Percentiles rank a stretch among this genome's conserved stretches.
Conservation (phyloP, 2,329 filamentous ascomycete genomes). For the Calonectria pseudoturangicola region DNA sequence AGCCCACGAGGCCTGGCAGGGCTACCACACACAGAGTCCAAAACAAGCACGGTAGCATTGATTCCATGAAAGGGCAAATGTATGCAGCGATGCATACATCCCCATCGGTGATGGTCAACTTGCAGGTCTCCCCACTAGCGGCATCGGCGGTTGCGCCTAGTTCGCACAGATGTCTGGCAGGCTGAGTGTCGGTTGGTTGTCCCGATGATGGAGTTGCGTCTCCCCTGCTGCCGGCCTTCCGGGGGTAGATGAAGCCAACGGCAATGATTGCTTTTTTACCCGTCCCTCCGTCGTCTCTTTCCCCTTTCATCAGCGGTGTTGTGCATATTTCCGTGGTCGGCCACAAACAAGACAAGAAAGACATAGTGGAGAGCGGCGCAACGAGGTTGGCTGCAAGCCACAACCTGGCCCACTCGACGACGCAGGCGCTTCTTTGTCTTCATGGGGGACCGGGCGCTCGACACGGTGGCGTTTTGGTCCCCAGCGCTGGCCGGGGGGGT, state of each 20-base stretch:
- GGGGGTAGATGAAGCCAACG: conserved; percentile 28
- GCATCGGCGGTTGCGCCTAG: conserved; percentile 37
- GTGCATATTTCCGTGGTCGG: conserved; percentile 17
- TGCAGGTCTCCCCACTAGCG: conserved; percentile 28
- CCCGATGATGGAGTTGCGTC: conserved; percentile 16
- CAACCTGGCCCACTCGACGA: conserved; percentile 32
- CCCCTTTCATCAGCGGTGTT: conserved; percentile 9
- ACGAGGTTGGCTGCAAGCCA: conserved; percentile 41
- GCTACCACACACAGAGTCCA: conserved; percentile 26
- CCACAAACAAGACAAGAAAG: conserved; percentile 7
- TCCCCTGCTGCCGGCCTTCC: conserved; percentile 35
- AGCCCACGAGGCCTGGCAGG: conserved; percentile 34
- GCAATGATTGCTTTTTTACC: conserved; percentile 18
- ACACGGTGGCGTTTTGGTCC: conserved; percentile 39
- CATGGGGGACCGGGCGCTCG: conserved; percentile 18
- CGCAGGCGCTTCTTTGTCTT: conserved; percentile 31
- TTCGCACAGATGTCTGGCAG: conserved; percentile 16
- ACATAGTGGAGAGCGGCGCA: conserved; percentile 24
- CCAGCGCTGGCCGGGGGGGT: conserved; percentile 39
- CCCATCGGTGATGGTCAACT: conserved; percentile 29
- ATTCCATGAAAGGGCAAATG: conserved; percentile 22
- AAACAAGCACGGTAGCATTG: conserved; percentile 15
- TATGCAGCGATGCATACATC: conserved; percentile 30
- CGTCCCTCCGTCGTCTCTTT: conserved; percentile 22
- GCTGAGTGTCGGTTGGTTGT: conserved; percentile 12